Evolutionary conservation across 75 land plant genomes (phyloP), one percentile per base, ranked within the genome.

Genomic region (Chamaecyparis obtusa): DNA sequence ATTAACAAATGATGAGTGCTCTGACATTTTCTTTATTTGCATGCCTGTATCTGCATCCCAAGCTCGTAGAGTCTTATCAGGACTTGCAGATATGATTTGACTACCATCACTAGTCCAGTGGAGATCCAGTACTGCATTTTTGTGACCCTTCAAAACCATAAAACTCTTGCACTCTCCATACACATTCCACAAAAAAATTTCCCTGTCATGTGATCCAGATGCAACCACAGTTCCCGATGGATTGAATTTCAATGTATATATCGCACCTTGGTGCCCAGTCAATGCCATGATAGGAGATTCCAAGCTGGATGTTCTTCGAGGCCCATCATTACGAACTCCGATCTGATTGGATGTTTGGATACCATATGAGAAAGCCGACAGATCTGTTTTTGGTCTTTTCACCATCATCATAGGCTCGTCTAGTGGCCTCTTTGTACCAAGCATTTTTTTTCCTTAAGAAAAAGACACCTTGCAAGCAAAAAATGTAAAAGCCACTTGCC

Each of bases 21-120:
- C 99, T 36, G 95, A 93, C 99, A 98, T 98, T 87, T 98, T 98
- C 87, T 98, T 98, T 5, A 98, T 91, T 83, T 97, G 99, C 86
- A 93, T 96, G 33, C 99, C 98, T 67, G 96, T 94, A 57, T 95
- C 95, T 33, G 94, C 98, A 90, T 98, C 99, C 99, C 99, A 98
- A 13, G 98, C 99, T 35, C 99, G 87, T 15, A 98, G 86, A 8
- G 99, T 98, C 90, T 94, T 98, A 84, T 98, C 99, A 41, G 99
- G 97, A 80, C 99, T 98, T 49, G 99, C 99, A 37, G 98, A 96
- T 72, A 98, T 90, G 69, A 98, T 94, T 90, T 95, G 95, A 75
- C 89, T 64, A 11, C 98, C 98, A 92, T 97, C 99, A 74, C 76
- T 81, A 33, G 94, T 96, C 99, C 98, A 98, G 83, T 95, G 95